Evolutionary conservation across 225 moss, liverwort and hornwort species (phyloP), one percentile per base, ranked within the genome.

Genomic region (Antitrichia curtipendula): DNA sequence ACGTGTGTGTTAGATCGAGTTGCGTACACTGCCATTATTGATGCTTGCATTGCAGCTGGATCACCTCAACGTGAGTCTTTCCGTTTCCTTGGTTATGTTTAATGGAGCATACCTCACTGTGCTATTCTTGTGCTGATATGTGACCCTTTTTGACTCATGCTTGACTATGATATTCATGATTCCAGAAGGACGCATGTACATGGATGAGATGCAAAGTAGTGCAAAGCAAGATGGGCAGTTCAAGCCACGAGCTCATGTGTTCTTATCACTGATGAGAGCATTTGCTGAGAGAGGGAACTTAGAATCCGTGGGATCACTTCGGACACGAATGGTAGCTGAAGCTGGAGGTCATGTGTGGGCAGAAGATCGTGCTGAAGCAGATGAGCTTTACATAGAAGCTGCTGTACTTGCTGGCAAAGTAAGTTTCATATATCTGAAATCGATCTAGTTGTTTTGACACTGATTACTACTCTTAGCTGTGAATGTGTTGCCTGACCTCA

Each of bases 301-400:
- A n/a, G 91, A 91, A 60, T 90, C 95, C 82, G 95, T 98, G 72
- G 87, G 77, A 57, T 91, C 89, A 53, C 91, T 98, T 86, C 93
- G 95, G 80, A 78, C 90, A 34, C 97, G 95, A 87, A 95, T 98
- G 90, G 93, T 98, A 61, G 93, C 94, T 36, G 95, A 94, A 85
- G 94, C 97, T 84, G 96, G 96, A 79, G 92, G 92, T 75, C 96
- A 96, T 66, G 97, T 97, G 22, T 92, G 92, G 91, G 91, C 95
- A 80, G 98, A 98, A 88, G 96, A 98, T 85, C 98, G 98, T 89
- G 97, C 98, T 78, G 92, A 98, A 90, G 96, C 98, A 87, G 98
- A 98, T 91, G 98, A 98, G 87, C 96, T 98, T 76, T 82, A 93
- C 86, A 97, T 98, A 85, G 98, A 98, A 91, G 93, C 98, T 71